Evolutionary conservation across 225 moss, liverwort and hornwort species (phyloP).

Genomic region (Physcomitrium patens): DNA sequence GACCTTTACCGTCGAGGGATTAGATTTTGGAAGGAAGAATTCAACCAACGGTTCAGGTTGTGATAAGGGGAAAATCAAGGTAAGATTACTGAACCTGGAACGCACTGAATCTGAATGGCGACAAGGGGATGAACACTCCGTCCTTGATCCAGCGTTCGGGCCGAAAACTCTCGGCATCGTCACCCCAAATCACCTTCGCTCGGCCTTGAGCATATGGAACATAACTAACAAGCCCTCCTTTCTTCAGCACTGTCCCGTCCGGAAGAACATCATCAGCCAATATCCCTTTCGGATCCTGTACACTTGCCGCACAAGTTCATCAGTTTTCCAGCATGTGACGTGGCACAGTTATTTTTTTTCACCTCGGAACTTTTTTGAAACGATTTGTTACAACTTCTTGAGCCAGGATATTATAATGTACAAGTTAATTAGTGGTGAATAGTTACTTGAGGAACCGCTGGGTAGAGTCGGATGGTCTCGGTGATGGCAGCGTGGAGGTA

Average conservation of each 20-base stretch:
- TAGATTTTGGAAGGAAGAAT: too few species aligned
- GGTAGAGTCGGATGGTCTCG: constrained; percentile 67
- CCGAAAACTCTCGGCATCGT: constrained; percentile 51
- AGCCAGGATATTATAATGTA: background rate
- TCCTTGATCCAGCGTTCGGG: constrained; percentile 60
- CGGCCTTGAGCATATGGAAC: constrained; percentile 63
- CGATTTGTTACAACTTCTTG: background rate
- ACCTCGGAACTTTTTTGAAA: too few species aligned
- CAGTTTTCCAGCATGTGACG: background rate
- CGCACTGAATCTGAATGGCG: constrained; percentile 55
- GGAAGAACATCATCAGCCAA: constrained; percentile 59
- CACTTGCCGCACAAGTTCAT: background rate
- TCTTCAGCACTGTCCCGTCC: constrained; percentile 62
- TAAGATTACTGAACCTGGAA: constrained; percentile 40
- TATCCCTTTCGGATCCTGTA: constrained; percentile 67
- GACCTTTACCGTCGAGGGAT: too few species aligned
- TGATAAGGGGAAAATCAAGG: background rate
- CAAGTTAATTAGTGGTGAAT: background rate
- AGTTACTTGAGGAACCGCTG: constrained; percentile 67
- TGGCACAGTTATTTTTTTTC: too few species aligned
- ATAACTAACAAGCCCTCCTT: constrained; percentile 61
- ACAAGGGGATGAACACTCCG: constrained; percentile 41
- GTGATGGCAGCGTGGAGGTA: constrained; percentile 66
- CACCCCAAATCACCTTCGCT: constrained; percentile 57
- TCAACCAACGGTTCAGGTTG: too few species aligned